Conservation (phyloP, 768 basidiomycete species). For the Mycena vitilis region DNA sequence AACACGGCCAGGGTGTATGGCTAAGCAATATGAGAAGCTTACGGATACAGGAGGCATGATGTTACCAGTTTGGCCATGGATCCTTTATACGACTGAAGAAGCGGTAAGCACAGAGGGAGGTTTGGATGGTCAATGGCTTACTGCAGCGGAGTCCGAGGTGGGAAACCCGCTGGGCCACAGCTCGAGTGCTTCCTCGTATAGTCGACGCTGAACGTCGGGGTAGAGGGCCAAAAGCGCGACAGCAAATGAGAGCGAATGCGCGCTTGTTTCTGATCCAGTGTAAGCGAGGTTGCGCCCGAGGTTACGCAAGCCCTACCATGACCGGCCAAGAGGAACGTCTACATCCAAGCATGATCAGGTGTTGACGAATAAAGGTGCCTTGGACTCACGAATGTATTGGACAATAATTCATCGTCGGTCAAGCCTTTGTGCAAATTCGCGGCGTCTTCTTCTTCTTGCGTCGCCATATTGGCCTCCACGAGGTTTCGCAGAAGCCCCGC, state of each 20-base stretch:
- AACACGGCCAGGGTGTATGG: slow-evolving; percentile 41
- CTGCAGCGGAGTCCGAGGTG: slow-evolving; percentile 39
- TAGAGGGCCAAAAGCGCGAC: slow-evolving; percentile 60
- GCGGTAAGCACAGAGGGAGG: not conserved
- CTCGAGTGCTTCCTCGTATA: slow-evolving; percentile 54
- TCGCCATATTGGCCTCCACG: slow-evolving; percentile 59
- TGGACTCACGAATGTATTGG: slow-evolving; percentile 58
- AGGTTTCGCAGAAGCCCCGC: slow-evolving; percentile 57
- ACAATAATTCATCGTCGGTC: slow-evolving; percentile 59
- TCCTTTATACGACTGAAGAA: slow-evolving; percentile 52
- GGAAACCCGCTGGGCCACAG: slow-evolving; percentile 54
- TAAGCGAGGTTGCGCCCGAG: not conserved
- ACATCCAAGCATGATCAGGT: not conserved
- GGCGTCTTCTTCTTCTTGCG: slow-evolving; percentile 39
- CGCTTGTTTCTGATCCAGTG: slow-evolving; percentile 54
- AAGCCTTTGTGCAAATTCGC: slow-evolving; percentile 42
- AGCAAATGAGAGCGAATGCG: slow-evolving; percentile 58
- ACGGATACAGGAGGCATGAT: not conserved
- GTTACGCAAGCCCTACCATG: slow-evolving; percentile 48
- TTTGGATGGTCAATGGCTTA: slow-evolving; percentile 26
- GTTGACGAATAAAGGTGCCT: not conserved
- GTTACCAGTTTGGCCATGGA: slow-evolving; percentile 50
- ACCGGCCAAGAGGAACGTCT: slow-evolving; percentile 63
- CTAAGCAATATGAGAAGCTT: slow-evolving; percentile 4
- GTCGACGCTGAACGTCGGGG: slow-evolving; percentile 59